These are phyloP conservation scores for Choiromyces venosus DNA, from an alignment of 495 filamentous ascomycete species.

Conservation along the genomic window DNA sequence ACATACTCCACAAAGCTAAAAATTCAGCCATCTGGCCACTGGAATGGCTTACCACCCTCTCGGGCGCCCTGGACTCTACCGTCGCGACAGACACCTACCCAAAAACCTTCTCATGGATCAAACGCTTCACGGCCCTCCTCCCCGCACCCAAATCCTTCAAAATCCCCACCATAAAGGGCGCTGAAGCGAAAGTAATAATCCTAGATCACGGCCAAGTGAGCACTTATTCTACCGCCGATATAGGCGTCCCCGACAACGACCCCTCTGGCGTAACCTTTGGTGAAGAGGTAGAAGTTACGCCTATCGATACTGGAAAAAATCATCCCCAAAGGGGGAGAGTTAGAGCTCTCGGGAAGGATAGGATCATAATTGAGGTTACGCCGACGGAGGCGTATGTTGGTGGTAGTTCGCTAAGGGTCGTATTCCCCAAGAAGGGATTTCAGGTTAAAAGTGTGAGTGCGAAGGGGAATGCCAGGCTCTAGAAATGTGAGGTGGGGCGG, in stretches of 20 bases:
- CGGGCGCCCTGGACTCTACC: conserved; percentile 47
- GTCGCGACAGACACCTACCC: conserved; percentile 49
- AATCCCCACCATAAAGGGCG: conserved; percentile 46
- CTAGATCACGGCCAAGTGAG: conserved; percentile 11
- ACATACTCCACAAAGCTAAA: neutral
- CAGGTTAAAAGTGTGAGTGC: conserved; percentile 41
- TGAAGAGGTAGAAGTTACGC: conserved; percentile 51
- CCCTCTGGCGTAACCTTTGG: conserved; percentile 46
- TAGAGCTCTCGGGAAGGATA: conserved; percentile 47
- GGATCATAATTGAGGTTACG: conserved; percentile 52
- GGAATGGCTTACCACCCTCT: conserved; percentile 53
- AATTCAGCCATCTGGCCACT: conserved; percentile 52
- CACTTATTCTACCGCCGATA: conserved; percentile 35
- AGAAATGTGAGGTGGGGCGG: neutral
- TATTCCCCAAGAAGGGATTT: conserved; percentile 56
- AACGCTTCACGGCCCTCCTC: conserved; percentile 46
- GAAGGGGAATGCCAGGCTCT: conserved; percentile 19
- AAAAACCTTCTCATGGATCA: conserved; percentile 53
- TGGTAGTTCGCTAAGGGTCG: conserved; percentile 45
- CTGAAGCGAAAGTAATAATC: conserved; percentile 48
- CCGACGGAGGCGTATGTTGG: conserved; percentile 43
- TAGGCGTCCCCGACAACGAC: conserved; percentile 46
- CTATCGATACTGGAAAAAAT: conserved; percentile 52
- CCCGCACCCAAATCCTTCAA: neutral
- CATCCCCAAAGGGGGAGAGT: conserved; percentile 53